A percentile compares a stretch with the other conserved stretches of the same genome.
These are phyloP conservation scores for Exserohilum rostratum DNA, from an alignment of 2,329 filamentous ascomycete genomes.

Conservation along the genomic window DNA sequence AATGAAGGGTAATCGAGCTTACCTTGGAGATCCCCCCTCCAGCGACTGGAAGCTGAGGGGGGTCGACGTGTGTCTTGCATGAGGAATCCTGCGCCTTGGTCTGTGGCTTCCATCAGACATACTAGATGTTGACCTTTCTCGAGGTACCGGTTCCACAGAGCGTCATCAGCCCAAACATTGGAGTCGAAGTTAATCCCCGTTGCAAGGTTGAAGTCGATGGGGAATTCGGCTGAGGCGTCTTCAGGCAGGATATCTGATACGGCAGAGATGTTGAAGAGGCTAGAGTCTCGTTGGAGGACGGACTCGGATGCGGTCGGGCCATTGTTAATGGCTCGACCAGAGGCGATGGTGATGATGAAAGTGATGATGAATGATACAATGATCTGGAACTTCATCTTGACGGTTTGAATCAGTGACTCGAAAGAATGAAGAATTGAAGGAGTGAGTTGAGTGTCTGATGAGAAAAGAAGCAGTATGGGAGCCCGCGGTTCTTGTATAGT, in stretches of 20 bases:
- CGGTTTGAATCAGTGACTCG: no score
- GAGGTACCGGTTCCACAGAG: constrained; percentile 15
- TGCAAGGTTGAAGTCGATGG: neutral
- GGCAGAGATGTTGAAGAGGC: neutral
- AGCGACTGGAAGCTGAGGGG: constrained; percentile 25
- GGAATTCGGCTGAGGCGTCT: neutral
- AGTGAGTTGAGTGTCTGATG: no score
- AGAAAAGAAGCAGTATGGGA: no score
- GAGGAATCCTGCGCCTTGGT: constrained; percentile 22
- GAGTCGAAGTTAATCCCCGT: constrained; percentile 9
- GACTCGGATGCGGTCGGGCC: neutral
- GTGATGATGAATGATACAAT: neutral
- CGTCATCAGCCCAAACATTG: constrained; percentile 8
- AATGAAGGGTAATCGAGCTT: neutral
- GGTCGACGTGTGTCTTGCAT: constrained; percentile 12
- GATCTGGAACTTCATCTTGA: neutral
- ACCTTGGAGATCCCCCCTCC: constrained; percentile 23
- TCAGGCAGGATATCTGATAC: no score
- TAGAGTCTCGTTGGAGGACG: neutral
- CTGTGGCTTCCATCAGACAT: constrained; percentile 25
- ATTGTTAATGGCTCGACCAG: neutral
- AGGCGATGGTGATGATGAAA: neutral
- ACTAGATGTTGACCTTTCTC: constrained; percentile 19
- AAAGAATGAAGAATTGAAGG: no score
- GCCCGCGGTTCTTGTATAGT: no score